These are phyloP conservation scores for Mycena latifolia DNA, from an alignment of 768 basidiomycete species.

Conservation along the genomic window DNA sequence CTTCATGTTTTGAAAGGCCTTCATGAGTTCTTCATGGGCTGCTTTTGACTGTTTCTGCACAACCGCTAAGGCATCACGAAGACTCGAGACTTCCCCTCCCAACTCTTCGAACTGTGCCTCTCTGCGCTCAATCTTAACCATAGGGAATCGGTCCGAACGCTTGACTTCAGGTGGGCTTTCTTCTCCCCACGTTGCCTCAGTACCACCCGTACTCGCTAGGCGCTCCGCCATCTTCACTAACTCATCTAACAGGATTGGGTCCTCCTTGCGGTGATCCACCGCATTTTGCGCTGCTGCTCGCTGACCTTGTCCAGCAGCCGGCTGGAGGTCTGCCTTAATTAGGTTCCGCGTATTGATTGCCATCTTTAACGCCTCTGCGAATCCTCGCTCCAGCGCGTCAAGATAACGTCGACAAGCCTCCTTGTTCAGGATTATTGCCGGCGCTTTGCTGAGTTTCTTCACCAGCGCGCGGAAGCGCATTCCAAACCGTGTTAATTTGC, in stretches of 20 bases:
- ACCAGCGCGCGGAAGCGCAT: slow-evolving; percentile 11
- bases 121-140: slow-evolving; percentile 22
- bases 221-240: slow-evolving; percentile 25
- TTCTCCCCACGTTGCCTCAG: slow-evolving; percentile 16
- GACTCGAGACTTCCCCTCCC: slow-evolving; percentile 10
- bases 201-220: slow-evolving; percentile 7
- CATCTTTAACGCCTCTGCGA: slow-evolving; percentile 15
- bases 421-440: slow-evolving; percentile 19
- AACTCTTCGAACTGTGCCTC: slow-evolving; percentile 22
- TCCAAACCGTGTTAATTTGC: slow-evolving; percentile 8
- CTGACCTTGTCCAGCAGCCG: too few species aligned
- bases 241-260: slow-evolving; percentile 24
- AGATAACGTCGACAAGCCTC: slow-evolving; percentile 23
- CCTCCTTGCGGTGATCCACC: slow-evolving; percentile 11
- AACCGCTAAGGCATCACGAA: slow-evolving; percentile 14
- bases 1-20: background rate
- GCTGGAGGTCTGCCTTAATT: slow-evolving; percentile 14
- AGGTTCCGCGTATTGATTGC: slow-evolving; percentile 20
- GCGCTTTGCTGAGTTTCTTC: slow-evolving; percentile 17
- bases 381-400: slow-evolving; percentile 12
- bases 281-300: slow-evolving; percentile 11
- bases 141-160: slow-evolving; percentile 22
- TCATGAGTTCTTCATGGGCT: slow-evolving; percentile 18
- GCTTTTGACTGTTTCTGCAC: slow-evolving; percentile 15
- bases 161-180: background rate